Evolutionary conservation across 2,329 filamentous ascomycete species (phyloP).

Genomic region (Paecilomyces fulvus): DNA sequence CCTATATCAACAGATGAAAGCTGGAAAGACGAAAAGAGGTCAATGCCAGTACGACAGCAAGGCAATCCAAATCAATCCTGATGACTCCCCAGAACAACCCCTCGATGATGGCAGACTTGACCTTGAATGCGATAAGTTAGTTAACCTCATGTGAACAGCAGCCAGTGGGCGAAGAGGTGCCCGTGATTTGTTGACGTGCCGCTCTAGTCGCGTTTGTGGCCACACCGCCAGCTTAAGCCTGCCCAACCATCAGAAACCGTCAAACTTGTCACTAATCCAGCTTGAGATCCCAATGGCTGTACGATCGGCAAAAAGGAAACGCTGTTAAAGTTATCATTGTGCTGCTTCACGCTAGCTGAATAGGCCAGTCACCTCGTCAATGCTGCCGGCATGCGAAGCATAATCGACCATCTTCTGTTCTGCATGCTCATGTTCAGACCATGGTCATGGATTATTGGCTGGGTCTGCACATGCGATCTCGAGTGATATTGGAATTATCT

Average conservation of each 20-base stretch:
- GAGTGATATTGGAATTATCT: neutral
- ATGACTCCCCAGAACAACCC: neutral
- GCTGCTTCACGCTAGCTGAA: neutral
- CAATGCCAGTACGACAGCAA: neutral
- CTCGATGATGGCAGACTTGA: neutral
- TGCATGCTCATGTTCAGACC: neutral
- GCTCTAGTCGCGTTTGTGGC: neutral
- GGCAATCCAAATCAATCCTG: neutral
- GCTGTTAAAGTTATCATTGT: conserved; percentile 2
- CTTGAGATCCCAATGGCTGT: neutral
- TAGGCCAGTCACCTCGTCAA: neutral
- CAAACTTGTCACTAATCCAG: neutral
- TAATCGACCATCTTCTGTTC: neutral
- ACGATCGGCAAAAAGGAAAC: neutral
- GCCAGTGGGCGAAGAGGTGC: neutral
- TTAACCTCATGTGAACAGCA: conserved; percentile 2
- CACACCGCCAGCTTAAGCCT: neutral
- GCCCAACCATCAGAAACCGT: neutral
- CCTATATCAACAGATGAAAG: neutral
- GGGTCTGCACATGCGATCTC: neutral
- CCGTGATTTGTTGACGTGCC: neutral
- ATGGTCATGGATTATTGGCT: neutral
- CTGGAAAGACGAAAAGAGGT: neutral
- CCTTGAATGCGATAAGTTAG: neutral
- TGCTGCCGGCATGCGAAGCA: neutral